Percentiles rank a stretch among this genome's conserved stretches.
Evolutionary conservation across 345 rosid species (phyloP).

Genomic region (Gynandropsis gynandra): DNA sequence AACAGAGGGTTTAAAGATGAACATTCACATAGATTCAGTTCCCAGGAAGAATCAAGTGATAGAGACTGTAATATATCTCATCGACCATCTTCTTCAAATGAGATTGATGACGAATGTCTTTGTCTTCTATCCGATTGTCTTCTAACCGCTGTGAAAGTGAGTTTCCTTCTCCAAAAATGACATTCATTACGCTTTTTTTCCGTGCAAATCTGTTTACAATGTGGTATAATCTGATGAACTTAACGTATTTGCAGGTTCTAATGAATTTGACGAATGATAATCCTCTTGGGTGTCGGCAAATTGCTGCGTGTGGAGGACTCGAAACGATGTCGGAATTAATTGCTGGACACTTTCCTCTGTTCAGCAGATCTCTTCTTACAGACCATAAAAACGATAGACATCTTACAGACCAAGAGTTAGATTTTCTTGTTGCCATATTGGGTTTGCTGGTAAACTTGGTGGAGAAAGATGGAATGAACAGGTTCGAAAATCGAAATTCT

Average conservation of each 20-base stretch:
- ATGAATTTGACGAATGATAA: slow-evolving; percentile 95
- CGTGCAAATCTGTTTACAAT: slow-evolving; percentile 3
- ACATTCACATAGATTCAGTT: slow-evolving; percentile 24
- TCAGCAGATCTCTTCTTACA: slow-evolving; percentile 35
- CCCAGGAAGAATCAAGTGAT: slow-evolving; percentile 32
- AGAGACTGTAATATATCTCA: slow-evolving; percentile 27
- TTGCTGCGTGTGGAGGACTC: slow-evolving; percentile 74
- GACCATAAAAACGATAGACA: slow-evolving; percentile 36
- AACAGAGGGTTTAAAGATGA: slow-evolving; percentile 35
- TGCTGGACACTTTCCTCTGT: slow-evolving; percentile 69
- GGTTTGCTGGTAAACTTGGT: slow-evolving; percentile 91
- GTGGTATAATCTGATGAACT: slow-evolving; percentile 10
- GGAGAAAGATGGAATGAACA: slow-evolving; percentile 85
- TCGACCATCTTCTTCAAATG: slow-evolving; percentile 33
- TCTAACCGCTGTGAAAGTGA: slow-evolving; percentile 83
- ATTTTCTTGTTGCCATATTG: slow-evolving; percentile 90
- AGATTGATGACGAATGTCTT: slow-evolving; percentile 42
- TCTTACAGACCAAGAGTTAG: slow-evolving; percentile 80
- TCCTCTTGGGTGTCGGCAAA: slow-evolving; percentile 72
- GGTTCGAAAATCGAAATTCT: slow-evolving; percentile 34
- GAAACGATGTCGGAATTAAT: slow-evolving; percentile 73
- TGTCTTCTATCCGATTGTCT: slow-evolving; percentile 76
- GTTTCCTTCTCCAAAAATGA: slow-evolving; percentile 1
- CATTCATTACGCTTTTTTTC: slow-evolving; percentile 13
- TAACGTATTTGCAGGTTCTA: slow-evolving; percentile 50